A percentile compares a stretch with the other conserved stretches of the same genome.
Conservation (phyloP, 805 yeast species). For the Monosporozyma servazzii region DNA sequence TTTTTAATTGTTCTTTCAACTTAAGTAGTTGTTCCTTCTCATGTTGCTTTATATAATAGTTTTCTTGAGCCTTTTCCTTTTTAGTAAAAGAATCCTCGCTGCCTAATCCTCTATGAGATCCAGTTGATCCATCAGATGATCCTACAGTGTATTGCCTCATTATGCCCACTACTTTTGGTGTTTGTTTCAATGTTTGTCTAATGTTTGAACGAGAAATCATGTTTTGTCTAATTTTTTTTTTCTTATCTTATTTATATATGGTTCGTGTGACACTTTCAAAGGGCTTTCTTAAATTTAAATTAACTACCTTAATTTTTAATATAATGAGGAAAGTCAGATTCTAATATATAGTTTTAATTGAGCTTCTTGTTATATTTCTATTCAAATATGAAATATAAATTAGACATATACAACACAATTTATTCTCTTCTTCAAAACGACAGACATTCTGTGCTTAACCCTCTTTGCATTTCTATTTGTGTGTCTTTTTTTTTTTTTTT, state of each 20-base stretch:
- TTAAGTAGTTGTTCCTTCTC: conserved; percentile 80
- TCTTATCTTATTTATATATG: background rate
- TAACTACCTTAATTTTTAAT: background rate
- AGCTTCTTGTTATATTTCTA: background rate
- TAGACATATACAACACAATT: background rate
- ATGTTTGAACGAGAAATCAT: background rate
- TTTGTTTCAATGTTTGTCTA: background rate
- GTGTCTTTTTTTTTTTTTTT: background rate
- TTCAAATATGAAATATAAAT: background rate
- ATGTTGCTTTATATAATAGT: conserved; percentile 73
- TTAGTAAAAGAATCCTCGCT: conserved; percentile 58
- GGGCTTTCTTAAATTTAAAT: background rate
- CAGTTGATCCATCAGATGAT: conserved; percentile 51
- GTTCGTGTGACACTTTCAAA: background rate
- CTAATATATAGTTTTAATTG: background rate
- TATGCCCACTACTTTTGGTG: background rate
- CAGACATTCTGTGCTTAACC: background rate
- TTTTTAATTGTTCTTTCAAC: conserved; percentile 65
- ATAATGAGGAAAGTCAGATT: background rate
- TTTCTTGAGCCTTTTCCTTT: conserved; percentile 91
- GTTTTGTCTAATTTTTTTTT: background rate
- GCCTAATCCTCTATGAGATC: conserved; percentile 41
- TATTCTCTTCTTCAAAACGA: background rate
- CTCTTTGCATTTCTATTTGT: background rate
- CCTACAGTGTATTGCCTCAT: conserved; percentile 15